These are phyloP conservation scores for Microglena sp. DNA, from an alignment of 139 green algal species.

Conservation along the genomic window DNA sequence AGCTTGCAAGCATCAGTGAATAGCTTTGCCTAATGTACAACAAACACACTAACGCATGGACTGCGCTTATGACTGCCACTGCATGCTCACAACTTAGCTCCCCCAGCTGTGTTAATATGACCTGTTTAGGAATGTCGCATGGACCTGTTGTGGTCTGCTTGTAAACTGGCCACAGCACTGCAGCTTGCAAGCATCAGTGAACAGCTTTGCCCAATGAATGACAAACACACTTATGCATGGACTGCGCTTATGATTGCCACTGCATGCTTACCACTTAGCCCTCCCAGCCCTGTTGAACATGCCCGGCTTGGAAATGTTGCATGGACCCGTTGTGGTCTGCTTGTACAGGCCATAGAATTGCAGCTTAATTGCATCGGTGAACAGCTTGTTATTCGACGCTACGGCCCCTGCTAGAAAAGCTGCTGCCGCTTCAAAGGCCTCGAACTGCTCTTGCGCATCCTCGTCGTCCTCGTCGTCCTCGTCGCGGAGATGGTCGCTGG, in stretches of 20 bases:
- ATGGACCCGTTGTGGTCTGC: background rate
- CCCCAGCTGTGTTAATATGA: too few species aligned
- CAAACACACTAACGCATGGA: background rate
- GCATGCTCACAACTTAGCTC: background rate
- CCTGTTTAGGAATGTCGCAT: too few species aligned
- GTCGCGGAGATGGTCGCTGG: too few species aligned
- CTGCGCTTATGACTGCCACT: too few species aligned
- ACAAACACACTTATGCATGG: background rate
- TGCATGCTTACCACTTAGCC: background rate
- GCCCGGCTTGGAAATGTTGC: background rate
- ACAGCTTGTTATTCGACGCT: background rate
- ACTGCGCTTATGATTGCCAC: too few species aligned
- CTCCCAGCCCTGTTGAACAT: background rate
- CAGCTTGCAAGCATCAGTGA: background rate
- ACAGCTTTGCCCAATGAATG: background rate
- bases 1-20: background rate
- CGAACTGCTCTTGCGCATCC: too few species aligned
- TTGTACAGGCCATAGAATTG: slow-evolving; percentile 2
- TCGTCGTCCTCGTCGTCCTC: too few species aligned
- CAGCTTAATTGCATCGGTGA: background rate
- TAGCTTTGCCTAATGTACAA: background rate
- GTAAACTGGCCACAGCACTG: background rate
- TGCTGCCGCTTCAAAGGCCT: background rate
- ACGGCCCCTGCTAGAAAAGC: background rate
- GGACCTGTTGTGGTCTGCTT: background rate